These are phyloP conservation scores for Stipa capillata DNA, from an alignment of 176 grass and related monocot species.

Conservation along the genomic window DNA sequence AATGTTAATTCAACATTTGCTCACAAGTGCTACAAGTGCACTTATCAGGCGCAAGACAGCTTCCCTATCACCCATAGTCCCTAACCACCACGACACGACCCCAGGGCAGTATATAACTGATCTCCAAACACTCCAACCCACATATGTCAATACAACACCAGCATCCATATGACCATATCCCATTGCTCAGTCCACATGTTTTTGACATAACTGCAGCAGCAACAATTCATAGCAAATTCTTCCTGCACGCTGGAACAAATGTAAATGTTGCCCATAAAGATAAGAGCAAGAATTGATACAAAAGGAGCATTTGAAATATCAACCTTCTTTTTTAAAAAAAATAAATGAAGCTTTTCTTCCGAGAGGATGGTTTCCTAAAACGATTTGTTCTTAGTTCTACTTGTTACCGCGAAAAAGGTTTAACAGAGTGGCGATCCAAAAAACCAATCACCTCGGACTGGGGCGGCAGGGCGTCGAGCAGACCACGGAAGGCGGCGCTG, in stretches of 20 bases:
- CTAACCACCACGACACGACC: no score
- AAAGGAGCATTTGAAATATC: background rate
- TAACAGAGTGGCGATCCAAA: background rate
- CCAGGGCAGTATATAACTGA: no score
- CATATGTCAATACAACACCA: background rate
- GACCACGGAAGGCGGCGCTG: constrained; percentile 42
- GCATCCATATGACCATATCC: background rate
- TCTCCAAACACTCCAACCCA: no score
- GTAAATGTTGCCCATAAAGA: background rate
- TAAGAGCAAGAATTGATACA: background rate
- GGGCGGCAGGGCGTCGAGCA: constrained; percentile 26
- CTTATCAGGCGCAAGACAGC: no score
- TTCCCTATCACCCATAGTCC: no score
- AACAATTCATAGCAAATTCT: no score
- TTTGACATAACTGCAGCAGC: background rate
- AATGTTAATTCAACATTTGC: no score
- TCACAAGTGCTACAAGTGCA: no score
- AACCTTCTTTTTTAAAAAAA: background rate
- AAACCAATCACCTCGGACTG: constrained; percentile 35
- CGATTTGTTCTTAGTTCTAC: background rate
- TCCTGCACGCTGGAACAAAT: no score
- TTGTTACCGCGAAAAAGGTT: background rate
- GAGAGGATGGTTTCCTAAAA: background rate
- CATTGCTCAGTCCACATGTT: background rate
- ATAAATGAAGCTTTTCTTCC: background rate